Percentiles rank a stretch among this genome's conserved stretches.
Evolutionary conservation across 768 basidiomycete genomes (phyloP).

Genomic region (Tylopilus subfusipes): DNA sequence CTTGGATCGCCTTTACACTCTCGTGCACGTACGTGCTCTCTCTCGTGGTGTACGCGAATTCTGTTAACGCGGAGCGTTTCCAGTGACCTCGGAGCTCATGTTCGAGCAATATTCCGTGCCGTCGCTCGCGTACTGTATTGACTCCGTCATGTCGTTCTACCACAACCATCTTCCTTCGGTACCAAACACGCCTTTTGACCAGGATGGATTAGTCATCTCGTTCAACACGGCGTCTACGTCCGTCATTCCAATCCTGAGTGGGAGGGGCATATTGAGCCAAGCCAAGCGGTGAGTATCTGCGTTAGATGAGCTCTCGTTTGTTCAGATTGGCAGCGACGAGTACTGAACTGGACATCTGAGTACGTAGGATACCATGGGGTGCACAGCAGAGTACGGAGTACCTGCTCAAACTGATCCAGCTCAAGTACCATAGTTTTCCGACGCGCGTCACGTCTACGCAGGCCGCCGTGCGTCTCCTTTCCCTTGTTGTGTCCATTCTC

Average conservation of each 20-base stretch:
- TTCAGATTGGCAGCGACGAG: not conserved
- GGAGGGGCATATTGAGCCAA: conserved; percentile 79
- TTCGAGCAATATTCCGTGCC: conserved; percentile 92
- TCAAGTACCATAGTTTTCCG: conserved; percentile 94
- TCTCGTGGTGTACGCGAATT: not conserved
- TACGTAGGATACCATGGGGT: conserved; percentile 91
- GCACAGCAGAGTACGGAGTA: conserved; percentile 87
- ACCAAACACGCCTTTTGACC: conserved; percentile 36
- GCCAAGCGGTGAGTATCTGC: conserved; percentile 69
- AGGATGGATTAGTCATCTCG: conserved; percentile 84
- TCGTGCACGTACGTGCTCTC: conserved; percentile 60
- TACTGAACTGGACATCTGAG: not conserved
- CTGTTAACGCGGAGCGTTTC: not conserved
- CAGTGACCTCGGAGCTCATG: conserved; percentile 94
- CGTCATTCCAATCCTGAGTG: conserved; percentile 81
- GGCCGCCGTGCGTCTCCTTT: conserved; percentile 56
- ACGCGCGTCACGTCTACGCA: conserved; percentile 76
- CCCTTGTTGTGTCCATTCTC: not conserved
- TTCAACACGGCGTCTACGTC: conserved; percentile 92
- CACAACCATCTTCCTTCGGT: conserved; percentile 55
- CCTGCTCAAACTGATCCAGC: conserved; percentile 86
- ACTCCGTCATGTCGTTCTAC: conserved; percentile 91
- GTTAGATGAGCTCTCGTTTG: not conserved
- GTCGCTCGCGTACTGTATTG: conserved; percentile 81
- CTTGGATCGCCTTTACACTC: conserved; percentile 87